Conservation (phyloP, 495 filamentous ascomycete genomes). For the Penicillium subrubescens region DNA sequence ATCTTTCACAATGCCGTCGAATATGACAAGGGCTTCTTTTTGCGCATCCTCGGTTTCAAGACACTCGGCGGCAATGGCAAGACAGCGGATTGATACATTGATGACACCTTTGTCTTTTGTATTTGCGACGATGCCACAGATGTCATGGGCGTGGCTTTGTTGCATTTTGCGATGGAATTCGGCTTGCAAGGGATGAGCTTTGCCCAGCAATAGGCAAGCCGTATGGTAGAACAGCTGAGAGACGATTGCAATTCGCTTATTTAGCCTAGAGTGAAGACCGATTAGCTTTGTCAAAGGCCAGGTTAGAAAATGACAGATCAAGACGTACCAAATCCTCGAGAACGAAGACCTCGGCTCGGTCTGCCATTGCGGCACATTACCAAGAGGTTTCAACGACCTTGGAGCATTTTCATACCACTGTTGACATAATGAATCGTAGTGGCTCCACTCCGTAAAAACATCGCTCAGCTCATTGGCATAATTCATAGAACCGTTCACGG, state of each 20-base stretch:
- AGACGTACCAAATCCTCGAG: slow-evolving; percentile 79
- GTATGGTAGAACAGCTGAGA: slow-evolving; percentile 93
- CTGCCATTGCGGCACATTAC: slow-evolving; percentile 69
- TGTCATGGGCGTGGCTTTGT: slow-evolving; percentile 71
- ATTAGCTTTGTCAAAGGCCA: background rate
- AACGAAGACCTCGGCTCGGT: slow-evolving; percentile 72
- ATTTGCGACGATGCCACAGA: slow-evolving; percentile 87
- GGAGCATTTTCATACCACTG: slow-evolving; percentile 78
- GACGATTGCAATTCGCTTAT: slow-evolving; percentile 78
- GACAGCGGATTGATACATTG: slow-evolving; percentile 72
- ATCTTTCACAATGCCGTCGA: slow-evolving; percentile 72
- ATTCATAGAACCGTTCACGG: slow-evolving; percentile 45
- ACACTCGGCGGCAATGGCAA: slow-evolving; percentile 78
- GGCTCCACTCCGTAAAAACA: slow-evolving; percentile 74
- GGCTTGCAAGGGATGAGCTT: slow-evolving; percentile 70
- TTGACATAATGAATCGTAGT: slow-evolving; percentile 73
- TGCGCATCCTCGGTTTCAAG: slow-evolving; percentile 71
- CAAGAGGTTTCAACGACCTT: slow-evolving; percentile 84
- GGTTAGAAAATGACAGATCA: background rate
- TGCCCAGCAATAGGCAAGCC: slow-evolving; percentile 75
- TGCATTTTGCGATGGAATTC: slow-evolving; percentile 59
- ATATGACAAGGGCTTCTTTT: slow-evolving; percentile 77
- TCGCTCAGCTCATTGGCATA: slow-evolving; percentile 63
- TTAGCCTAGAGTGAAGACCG: slow-evolving; percentile 56
- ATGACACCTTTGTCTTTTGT: slow-evolving; percentile 79